Base-by-base conservation (phyloP, 768 basidiomycete species). In the Tulasnella sp. region DNA sequence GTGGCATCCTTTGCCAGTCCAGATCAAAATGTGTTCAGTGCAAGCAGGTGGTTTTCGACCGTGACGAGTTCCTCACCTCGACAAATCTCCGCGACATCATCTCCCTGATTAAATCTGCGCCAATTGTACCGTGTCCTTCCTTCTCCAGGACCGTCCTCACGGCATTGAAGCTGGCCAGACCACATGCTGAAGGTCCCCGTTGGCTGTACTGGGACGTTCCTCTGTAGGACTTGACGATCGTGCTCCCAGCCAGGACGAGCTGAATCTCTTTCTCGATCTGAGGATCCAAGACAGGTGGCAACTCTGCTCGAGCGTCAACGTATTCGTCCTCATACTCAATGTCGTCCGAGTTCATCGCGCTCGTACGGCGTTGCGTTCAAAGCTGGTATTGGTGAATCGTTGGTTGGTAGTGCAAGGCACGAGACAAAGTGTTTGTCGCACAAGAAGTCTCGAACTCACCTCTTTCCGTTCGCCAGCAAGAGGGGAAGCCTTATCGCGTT, bases 81-180 rank as follows among this genome's bases (percentile, higher is more conserved):
- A 83, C 80, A 1, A 83, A 84, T 70, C 82, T 82, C 37, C 82
- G 82, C 55, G 82, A 81, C 76, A 85, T 81, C 73, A 88, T 81
- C 51, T 82, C 82, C 35, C 82, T 74, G 15, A 88, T 76, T 29
- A 88, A 81, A 32, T 79, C 80, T 15, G 77, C 81, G 7, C 82
- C 85, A 32, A 70, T 75, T 29, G 82, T 42, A 3, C 85, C 84
- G 6, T 81, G 82, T 48, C 83, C 80, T 74, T 87, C 85, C 32
- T 82, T 82, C 70, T 81, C 84, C 44, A 90, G 86, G 11, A 87
- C 84, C 9, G 89, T 80, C 74, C 90, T 85, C 15, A 88, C 89
- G 79, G 90, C 91, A 81, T 92, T 91, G 81, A 92, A 83, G 1
- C 89, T 88, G 32, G 91, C 91, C 35, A 92, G 85, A 23, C 91